Base-by-base conservation (phyloP, 2,329 filamentous ascomycete species). In the Venturia oleaginea region DNA sequence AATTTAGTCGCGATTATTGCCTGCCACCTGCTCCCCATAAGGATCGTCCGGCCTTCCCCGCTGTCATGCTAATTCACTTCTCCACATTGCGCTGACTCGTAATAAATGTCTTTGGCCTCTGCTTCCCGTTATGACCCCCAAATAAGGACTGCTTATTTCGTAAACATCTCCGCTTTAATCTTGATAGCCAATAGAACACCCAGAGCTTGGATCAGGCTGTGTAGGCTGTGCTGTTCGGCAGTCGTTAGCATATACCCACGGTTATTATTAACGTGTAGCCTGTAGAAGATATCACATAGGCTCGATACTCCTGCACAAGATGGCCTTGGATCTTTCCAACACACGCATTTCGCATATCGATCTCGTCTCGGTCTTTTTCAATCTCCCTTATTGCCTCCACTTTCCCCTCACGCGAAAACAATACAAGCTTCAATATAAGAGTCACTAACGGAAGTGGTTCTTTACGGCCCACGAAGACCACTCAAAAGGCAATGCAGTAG, bases 401-500 rank as follows among this genome's bases (percentile, higher is more conserved):
- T 24, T 24, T 10, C 5, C 13, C 8, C 0, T 48, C 13, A 24
- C n/a, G 22, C n/a, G 27, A 19, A 48, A 13, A 0, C 10, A 51
- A 27, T 24, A 51, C 11, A 17, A 34, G 6, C 30, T 57, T n/a
- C 30, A n/a, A 34, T 13, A 55, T 55, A 27, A 11, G n/a, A 13
- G 27, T 34, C 15, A 57, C 30, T 15, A 61, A 42, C 10, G n/a
- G 59, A 3, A 61, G 19, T 46, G 27, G 37, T 4, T 30, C 37
- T 46, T n/a, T 24, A 10, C 34, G 59, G 37, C 59, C 59, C 13
- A 61, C 59, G 22, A 61, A 61, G 59, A 61, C 37, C 15, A 62
- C 61, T 13, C 61, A 62, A 37, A 46, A n/a, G 13, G 61, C 61
- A n/a, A 46, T 48, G 46, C 61, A 62, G 61, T 38, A 34, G 17